Evolutionary conservation across 202 grass and related monocot species (phyloP), one percentile per base, ranked within the genome.

Genomic region (Elaeis oleifera): DNA sequence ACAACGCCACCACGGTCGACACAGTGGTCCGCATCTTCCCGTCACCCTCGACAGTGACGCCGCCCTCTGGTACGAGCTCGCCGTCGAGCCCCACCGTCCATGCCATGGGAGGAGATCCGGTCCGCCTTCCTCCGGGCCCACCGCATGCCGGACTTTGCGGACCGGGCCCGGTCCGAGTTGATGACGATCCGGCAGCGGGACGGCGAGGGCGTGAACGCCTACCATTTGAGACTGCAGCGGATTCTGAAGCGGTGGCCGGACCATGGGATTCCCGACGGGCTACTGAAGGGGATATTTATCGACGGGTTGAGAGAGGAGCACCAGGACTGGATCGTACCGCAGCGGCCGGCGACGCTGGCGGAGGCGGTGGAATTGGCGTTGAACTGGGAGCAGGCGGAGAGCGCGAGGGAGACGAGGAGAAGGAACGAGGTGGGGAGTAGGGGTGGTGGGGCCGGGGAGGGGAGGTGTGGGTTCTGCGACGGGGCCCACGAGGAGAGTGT

Each of bases 1-100:
- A 83, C 69, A 85, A 74, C 32, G 79, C 68, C 56, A 56, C 31
- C 29, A 49, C 71, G 3, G 55, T 77, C 16, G 78, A 63, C 15
- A 24, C 76, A n/a, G 73, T 82, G 8, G 74, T 80, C 4, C 81
- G 76, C 49, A 75, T 91, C 84, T 97, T 66, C 79, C 74, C 9
- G 87, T 78, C 11, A 89, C 81, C 16, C 78, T 96, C 29, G 79
- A 96, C 63, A 58, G 5, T 23, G 81, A 88, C 48, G 91, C 87
- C 18, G 70, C 65, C 55, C 56, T 90, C n/a, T 96, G 91, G 84
- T 82, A 81, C 59, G 70, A 90, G 0, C 54, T 86, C 53, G 23
- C 44, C 13, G 31, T 74, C 51, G 50, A 36, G 2, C 49, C 49
- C 1, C 53, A 50, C 50, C 78, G 5, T 23, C 75, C 0, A 50